Percentiles rank a stretch among this genome's conserved stretches.
These are phyloP conservation scores for Beta corolliflora DNA, from an alignment of 179 eudicot genomes.

Conservation along the genomic window DNA sequence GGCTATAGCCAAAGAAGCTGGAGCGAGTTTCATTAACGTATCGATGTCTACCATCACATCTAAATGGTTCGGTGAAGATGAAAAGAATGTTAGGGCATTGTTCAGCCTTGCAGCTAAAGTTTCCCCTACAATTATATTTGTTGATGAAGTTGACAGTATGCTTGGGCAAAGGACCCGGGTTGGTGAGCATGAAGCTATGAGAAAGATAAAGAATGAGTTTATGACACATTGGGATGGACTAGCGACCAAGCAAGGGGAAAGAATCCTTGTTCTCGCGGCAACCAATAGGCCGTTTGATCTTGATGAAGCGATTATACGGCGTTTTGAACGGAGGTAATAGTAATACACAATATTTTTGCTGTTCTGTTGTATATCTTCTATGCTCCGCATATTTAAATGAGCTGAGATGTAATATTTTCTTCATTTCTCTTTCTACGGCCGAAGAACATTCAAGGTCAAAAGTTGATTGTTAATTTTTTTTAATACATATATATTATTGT, in stretches of 20 bases:
- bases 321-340: constrained; percentile 94
- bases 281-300: constrained; percentile 94
- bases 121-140: constrained; percentile 80
- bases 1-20: constrained; percentile 34
- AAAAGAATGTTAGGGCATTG: constrained; percentile 80
- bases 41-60: constrained; percentile 30
- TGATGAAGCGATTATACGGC: constrained; percentile 86
- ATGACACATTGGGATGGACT: constrained; percentile 94
- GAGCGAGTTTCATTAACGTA: no score
- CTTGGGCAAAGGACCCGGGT: constrained; percentile 83
- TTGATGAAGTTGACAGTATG: constrained; percentile 94
- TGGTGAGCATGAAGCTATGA: constrained; percentile 93
- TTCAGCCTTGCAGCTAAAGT: constrained; percentile 90
- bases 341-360: constrained; percentile 19
- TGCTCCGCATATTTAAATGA: neutral
- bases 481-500: no score
- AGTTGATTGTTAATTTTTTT: no score
- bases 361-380: neutral
- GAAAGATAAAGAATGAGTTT: constrained; percentile 85
- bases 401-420: no score
- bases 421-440: no score
- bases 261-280: constrained; percentile 86
- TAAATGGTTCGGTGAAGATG: constrained; percentile 93
- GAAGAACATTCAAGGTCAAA: no score
- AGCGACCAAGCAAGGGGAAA: constrained; percentile 63